Conservation (phyloP, 2,329 filamentous ascomycete genomes). For the Beauveria sp. region DNA sequence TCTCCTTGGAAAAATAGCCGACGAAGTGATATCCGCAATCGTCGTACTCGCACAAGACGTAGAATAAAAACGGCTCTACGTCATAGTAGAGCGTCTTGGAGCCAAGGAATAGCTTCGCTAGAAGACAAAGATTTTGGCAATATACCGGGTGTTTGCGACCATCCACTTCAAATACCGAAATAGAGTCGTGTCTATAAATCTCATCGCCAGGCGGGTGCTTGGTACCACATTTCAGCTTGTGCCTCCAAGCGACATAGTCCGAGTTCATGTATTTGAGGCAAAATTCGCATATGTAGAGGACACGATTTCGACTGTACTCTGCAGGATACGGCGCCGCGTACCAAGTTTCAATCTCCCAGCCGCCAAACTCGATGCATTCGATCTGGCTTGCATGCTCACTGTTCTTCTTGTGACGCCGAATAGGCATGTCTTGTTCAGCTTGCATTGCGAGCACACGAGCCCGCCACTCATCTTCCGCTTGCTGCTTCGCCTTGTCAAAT, state of each 20-base stretch:
- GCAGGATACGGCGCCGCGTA: conserved; percentile 97
- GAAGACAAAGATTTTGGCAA: conserved; percentile 91
- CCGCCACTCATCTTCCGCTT: conserved; percentile 88
- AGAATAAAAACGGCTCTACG: conserved; percentile 94
- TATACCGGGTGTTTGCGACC: conserved; percentile 97
- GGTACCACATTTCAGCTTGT: conserved; percentile 92
- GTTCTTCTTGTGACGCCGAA: conserved; percentile 63
- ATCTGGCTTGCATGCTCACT: conserved; percentile 91
- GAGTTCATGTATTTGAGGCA: conserved; percentile 99
- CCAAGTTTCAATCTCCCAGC: conserved; percentile 98
- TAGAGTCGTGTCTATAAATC: conserved; percentile 84
- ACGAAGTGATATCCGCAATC: conserved; percentile 91
- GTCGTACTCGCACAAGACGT: conserved; percentile 92
- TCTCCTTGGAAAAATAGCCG: conserved; percentile 99
- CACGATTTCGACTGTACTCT: conserved; percentile 92
- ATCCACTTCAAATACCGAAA: conserved; percentile 96
- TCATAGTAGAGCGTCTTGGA: conserved; percentile 98
- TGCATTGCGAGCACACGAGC: conserved; percentile 53
- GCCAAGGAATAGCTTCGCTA: conserved; percentile 95
- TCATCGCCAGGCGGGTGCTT: conserved; percentile 97
- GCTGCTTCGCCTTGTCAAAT: conserved; percentile 85
- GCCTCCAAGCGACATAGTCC: conserved; percentile 94
- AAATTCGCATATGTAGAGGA: conserved; percentile 99
- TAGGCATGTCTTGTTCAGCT: conserved; percentile 52
- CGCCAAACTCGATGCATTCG: conserved; percentile 96